Evolutionary conservation across 2,329 filamentous ascomycete genomes (phyloP).

Genomic region (Ciborinia camelliae): DNA sequence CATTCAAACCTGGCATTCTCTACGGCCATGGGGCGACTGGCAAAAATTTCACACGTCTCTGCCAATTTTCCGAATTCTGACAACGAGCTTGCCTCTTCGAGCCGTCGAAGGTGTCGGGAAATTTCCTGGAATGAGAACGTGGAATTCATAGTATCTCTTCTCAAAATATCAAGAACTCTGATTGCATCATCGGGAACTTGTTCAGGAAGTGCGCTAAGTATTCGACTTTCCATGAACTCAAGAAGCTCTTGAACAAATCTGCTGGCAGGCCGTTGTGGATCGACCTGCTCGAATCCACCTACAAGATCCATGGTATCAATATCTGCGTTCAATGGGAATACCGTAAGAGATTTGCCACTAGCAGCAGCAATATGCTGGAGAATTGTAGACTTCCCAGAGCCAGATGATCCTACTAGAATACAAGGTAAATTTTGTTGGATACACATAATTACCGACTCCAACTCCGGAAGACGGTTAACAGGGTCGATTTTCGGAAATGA

Average conservation of each 20-base stretch:
- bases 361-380: slow-evolving; percentile 77
- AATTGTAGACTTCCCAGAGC: slow-evolving; percentile 80
- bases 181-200: slow-evolving; percentile 48
- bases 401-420: slow-evolving; percentile 81
- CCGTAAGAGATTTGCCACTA: slow-evolving; percentile 71
- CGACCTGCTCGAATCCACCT: slow-evolving; percentile 92
- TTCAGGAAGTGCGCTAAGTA: slow-evolving; percentile 48
- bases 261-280: slow-evolving; percentile 70
- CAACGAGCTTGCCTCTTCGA: slow-evolving; percentile 43
- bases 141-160: slow-evolving; percentile 28
- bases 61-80: slow-evolving; percentile 31
- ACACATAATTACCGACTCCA: slow-evolving; percentile 86
- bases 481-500: slow-evolving; percentile 50
- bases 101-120: slow-evolving; percentile 36
- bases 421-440: slow-evolving; percentile 84
- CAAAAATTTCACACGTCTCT: slow-evolving; percentile 39
- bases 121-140: slow-evolving; percentile 31
- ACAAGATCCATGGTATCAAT: slow-evolving; percentile 97
- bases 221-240: slow-evolving; percentile 49
- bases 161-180: slow-evolving; percentile 50
- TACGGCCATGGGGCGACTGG: slow-evolving; percentile 53
- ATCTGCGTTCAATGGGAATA: slow-evolving; percentile 89
- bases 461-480: slow-evolving; percentile 60
- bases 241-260: slow-evolving; percentile 54
- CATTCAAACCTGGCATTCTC: slow-evolving; percentile 86